Percentiles rank a stretch among this genome's conserved stretches.
phyloP scores from a whole-genome alignment of 2,329 filamentous ascomycete species.

The Clathrospora elynae region DNA sequence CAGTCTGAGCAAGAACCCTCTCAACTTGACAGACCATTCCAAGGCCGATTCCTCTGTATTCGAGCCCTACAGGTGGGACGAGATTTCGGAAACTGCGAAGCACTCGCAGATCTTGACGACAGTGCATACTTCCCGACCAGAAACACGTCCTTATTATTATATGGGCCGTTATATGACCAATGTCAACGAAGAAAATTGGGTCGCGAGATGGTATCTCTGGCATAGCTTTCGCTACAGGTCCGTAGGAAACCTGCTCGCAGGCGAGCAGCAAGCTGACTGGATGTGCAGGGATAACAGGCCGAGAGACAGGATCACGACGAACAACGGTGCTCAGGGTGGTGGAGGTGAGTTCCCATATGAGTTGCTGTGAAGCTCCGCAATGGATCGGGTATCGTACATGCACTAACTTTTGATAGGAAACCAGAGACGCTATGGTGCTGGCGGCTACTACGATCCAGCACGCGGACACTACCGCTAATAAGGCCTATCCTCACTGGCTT shows the following conservation, averaged over 20 bases:
- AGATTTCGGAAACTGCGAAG: constrained; percentile 56
- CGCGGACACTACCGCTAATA: constrained; percentile 25
- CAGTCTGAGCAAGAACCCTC: constrained; percentile 48
- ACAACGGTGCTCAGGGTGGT: not conserved
- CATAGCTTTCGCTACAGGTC: constrained; percentile 56
- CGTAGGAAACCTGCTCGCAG: not conserved
- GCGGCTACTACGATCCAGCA: constrained; percentile 34
- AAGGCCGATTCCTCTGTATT: constrained; percentile 35
- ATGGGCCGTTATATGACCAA: constrained; percentile 50
- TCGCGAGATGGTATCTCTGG: constrained; percentile 59
- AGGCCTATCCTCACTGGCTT: not conserved
- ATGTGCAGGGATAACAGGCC: constrained; percentile 42
- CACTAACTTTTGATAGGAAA: constrained; percentile 14
- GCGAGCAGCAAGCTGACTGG: not conserved
- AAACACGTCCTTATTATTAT: constrained; percentile 51
- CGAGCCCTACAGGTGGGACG: constrained; percentile 53
- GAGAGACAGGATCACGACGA: constrained; percentile 9
- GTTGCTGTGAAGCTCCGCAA: not conserved
- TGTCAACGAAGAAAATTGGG: constrained; percentile 55
- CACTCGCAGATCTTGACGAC: constrained; percentile 53
- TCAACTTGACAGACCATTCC: constrained; percentile 49
- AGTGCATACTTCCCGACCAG: constrained; percentile 46
- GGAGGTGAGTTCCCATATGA: constrained; percentile 4
- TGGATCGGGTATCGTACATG: not conserved
- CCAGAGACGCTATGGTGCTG: constrained; percentile 2